A percentile compares a stretch with the other conserved stretches of the same genome.
Conservation (phyloP, 805 yeast genomes). For the Sungouiella blattae region DNA sequence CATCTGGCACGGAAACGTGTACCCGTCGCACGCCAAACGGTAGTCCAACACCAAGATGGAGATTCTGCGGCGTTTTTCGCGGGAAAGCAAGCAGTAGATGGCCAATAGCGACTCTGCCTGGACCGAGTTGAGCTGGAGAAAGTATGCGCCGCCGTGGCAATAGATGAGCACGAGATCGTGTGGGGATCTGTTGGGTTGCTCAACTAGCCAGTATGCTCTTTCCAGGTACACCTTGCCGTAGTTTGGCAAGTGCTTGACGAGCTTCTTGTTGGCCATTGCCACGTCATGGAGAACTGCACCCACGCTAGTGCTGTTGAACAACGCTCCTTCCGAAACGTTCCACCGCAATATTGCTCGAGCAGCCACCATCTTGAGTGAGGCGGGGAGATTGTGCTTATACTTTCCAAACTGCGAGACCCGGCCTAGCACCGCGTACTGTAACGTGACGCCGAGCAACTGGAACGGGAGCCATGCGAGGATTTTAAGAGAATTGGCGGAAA, state of each 20-base stretch:
- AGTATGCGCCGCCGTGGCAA: constrained; percentile 3
- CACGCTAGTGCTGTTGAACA: neutral
- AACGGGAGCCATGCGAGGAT: neutral
- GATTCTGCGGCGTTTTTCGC: neutral
- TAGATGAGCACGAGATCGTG: constrained; percentile 1
- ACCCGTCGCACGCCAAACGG: constrained; percentile 22
- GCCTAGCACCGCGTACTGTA: neutral
- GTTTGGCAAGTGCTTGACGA: neutral
- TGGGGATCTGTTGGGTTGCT: neutral
- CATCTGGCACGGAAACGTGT: constrained; percentile 25
- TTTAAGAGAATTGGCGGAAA: too few relatives aligned
- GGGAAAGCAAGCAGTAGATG: neutral
- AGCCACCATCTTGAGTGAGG: neutral
- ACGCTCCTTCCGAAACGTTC: neutral
- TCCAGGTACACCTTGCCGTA: neutral
- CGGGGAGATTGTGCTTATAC: neutral
- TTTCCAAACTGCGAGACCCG: neutral
- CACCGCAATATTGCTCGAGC: neutral
- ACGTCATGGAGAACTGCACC: neutral
- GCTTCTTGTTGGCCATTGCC: neutral
- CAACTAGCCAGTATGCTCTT: neutral
- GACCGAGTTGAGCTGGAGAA: neutral
- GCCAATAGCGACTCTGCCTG: neutral
- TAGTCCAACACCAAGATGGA: constrained; percentile 1
- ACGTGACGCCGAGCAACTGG: neutral